Evolutionary conservation across 2,329 filamentous ascomycete species (phyloP), one percentile per base, ranked within the genome.

Genomic region (Penicillium sp.): DNA sequence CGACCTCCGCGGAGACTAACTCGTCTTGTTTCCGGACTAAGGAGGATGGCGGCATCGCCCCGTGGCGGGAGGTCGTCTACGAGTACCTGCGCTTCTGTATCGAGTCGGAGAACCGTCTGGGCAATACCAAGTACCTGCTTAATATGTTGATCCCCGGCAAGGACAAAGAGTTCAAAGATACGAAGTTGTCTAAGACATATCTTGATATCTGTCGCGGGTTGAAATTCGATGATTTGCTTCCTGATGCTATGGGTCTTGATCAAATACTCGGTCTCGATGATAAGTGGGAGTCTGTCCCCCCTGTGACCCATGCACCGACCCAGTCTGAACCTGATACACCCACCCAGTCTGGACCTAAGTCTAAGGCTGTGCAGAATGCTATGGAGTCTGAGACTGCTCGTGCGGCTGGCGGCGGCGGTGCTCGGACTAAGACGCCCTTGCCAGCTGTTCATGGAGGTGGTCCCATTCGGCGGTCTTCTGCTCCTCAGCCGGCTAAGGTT

Each of bases 41-140:
- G 38, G 83, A 81, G 1, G 84, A 90, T 40, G 92, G 91, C 11
- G 91, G 90, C 1, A 70, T 87, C 34, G 82, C 85, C 0, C 79
- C 83, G 1, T 97, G 93, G 93, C 78, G 81, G 58, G 87, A 93
- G 49, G 87, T 96, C 1, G 89, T 90, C 3, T 82, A 85, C 61
- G 82, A 87, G 61, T 97, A 96, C 71, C 71, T 97, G 62, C 82
- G 83, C 60, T 83, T 82, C 33, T 83, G 87, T 31, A 80, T 99
- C 66, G 85, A 89, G 55, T 85, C 91, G 13, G 87, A 93, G 70
- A 97, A 99, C 73, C 86, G 87, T 60, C 94, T 88, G 73, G 88
- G 89, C 44, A 99, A 99, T 77, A 96, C 92, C 5, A 99, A 99
- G 73, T 99, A 89, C 72, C 80, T 94, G 33, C 84, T 99, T 29